Base-by-base conservation (phyloP, 148 eudicot species). In the Talinum fruticosum region DNA sequence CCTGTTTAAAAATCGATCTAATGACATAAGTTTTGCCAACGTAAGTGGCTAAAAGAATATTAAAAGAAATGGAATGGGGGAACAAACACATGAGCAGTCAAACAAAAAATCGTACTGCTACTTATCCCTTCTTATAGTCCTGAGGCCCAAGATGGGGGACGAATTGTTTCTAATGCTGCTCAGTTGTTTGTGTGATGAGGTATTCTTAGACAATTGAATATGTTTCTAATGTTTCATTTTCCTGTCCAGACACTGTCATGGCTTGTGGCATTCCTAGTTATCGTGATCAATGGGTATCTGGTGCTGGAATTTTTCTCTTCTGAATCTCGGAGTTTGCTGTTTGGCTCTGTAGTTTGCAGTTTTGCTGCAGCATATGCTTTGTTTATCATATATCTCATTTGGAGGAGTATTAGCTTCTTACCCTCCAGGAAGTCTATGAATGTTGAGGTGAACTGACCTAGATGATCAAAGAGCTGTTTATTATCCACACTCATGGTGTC, bases 241-340 rank as follows among this genome's bases (percentile, higher is more conserved):
- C 23, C 14, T 34, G 13, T 24, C 76, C 83, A 87, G 89, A 78
- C 79, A 3, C 70, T 80, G 47, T 82, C 85, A 26, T 87, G 89
- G 89, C 75, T 79, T 34, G 84, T 87, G 64, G 87, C 89, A n/a
- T 84, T 77, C 36, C 71, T 87, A 69, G 86, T 87, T 41, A 87
- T 87, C 0, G 80, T 81, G 24, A 87, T 87, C 73, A 87, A 87
- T 45, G 87, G 87, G 8, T 87, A 85, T 73, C 79, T 87, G 10
- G 66, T 87, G 81, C 69, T 82, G 33, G 83, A 85, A 8, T 87
- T 87, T 72, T 87, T 87, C 81, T 71, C 78, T 2, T 69, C 68
- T 0, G 87, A 85, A 83, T 86, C 83, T 14, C 81, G 74, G 36
- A 85, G 89, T 33, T 54, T 83, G 57, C 18, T 85, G 38, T 76